Conservation (phyloP, 1,284 basidiomycete species). For the Fistulinella cinereoalba region DNA sequence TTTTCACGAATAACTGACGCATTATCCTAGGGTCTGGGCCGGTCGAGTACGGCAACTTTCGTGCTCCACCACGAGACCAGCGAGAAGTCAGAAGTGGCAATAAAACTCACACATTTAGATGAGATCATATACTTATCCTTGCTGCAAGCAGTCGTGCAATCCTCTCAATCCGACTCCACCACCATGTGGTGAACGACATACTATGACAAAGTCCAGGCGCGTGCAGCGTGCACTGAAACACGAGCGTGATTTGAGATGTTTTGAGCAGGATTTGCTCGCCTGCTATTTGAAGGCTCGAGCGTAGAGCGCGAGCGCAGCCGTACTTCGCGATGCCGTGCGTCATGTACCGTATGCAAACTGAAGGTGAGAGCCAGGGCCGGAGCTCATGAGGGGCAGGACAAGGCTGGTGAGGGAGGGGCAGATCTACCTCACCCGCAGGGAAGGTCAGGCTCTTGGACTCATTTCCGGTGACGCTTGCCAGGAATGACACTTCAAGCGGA, state of each 20-base stretch:
- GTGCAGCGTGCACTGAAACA: conserved; percentile 10
- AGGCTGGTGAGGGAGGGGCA: conserved; percentile 7
- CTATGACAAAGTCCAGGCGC: conserved; percentile 7
- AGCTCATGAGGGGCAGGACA: conserved; percentile 3
- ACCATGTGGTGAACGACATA: conserved; percentile 4
- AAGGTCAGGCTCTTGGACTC: conserved; percentile 3
- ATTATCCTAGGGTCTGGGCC: conserved; percentile 33
- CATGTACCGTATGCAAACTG: not conserved
- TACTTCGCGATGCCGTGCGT: not conserved
- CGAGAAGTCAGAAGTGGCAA: conserved; percentile 70
- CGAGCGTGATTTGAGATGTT: conserved; percentile 2
- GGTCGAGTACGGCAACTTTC: conserved; percentile 58
- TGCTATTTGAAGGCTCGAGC: conserved; percentile 15
- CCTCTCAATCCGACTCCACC: not conserved
- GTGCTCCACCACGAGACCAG: conserved; percentile 62
- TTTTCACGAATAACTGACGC: conserved; percentile 11
- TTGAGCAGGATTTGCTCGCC: conserved; percentile 26
- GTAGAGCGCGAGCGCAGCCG: conserved; percentile 1
- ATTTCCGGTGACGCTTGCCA: conserved; percentile 9
- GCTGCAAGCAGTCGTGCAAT: conserved; percentile 4
- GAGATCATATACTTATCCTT: conserved; percentile 19
- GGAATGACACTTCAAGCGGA: not conserved
- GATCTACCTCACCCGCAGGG: conserved; percentile 20
- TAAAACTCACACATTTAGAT: conserved; percentile 68
- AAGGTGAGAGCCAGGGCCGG: conserved; percentile 11